Percentiles rank a stretch among this genome's conserved stretches.
Evolutionary conservation across 169 alveolate genomes (phyloP).

Genomic region (Cystoisospora suis): DNA sequence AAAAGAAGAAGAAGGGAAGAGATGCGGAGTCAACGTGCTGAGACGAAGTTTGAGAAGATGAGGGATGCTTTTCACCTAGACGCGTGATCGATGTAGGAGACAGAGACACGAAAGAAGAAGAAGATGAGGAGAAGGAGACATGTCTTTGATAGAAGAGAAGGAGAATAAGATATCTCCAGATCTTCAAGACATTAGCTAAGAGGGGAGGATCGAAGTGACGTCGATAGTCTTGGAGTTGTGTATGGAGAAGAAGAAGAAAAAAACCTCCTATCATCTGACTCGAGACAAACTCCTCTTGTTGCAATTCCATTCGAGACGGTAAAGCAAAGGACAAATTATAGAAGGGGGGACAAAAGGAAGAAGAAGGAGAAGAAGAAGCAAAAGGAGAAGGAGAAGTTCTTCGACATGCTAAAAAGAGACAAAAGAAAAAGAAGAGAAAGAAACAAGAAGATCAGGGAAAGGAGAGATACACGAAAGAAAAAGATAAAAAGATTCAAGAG

Average conservation of each 20-base stretch:
- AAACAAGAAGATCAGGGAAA: too few relatives aligned
- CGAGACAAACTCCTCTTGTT: conserved; percentile 54
- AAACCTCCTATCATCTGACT: conserved; percentile 33
- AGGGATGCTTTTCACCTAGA: too few relatives aligned
- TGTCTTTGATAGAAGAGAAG: conserved; percentile 36
- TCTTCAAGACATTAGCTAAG: not conserved
- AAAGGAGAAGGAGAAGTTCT: too few relatives aligned
- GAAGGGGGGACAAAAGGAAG: not conserved
- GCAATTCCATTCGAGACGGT: conserved; percentile 63
- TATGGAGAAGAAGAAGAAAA: conserved; percentile 52
- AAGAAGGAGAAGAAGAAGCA: not conserved
- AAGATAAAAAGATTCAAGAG: too few relatives aligned
- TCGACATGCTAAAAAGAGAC: too few relatives aligned
- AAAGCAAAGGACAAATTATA: conserved; percentile 44
- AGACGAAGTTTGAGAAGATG: too few relatives aligned
- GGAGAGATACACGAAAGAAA: conserved; percentile 7
- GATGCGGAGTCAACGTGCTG: too few relatives aligned
- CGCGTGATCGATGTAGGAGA: too few relatives aligned
- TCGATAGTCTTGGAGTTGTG: conserved; percentile 57
- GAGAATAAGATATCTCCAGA: conserved; percentile 32
- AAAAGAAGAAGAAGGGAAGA: too few relatives aligned
- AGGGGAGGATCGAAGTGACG: conserved; percentile 52
- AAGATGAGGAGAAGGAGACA: too few relatives aligned
- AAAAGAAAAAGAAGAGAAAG: too few relatives aligned
- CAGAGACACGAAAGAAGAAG: too few relatives aligned